Percentiles rank a stretch among this genome's conserved stretches.
phyloP scores from a whole-genome alignment of 768 basidiomycete species.

The Solioccasus polychromus region DNA sequence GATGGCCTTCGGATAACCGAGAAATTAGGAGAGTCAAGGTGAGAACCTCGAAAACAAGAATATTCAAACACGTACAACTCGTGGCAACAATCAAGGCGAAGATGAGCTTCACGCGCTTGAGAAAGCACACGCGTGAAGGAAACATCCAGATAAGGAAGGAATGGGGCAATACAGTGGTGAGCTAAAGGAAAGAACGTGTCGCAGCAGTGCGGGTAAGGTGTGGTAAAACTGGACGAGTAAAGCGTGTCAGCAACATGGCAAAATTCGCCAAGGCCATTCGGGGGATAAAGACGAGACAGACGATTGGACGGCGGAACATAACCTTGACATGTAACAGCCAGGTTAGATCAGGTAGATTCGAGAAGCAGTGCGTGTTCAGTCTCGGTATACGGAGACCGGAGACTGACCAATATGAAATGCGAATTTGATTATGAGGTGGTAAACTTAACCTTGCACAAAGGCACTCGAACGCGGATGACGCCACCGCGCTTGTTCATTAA shows the following conservation, averaged over 20 bases:
- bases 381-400: conserved; percentile 34
- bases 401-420: conserved; percentile 34
- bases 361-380: conserved; percentile 27
- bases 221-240: conserved; percentile 32
- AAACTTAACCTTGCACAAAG: conserved; percentile 37
- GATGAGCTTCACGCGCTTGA: conserved; percentile 29
- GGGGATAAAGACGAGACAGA: conserved; percentile 46
- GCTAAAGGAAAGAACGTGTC: conserved; percentile 57
- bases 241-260: conserved; percentile 68
- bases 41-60: conserved; percentile 29
- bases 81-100: conserved; percentile 23
- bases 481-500: conserved; percentile 32
- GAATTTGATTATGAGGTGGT: conserved; percentile 42
- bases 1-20: conserved; percentile 27
- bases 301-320: conserved; percentile 33
- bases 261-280: conserved; percentile 42
- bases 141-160: conserved; percentile 56
- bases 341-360: conserved; percentile 27
- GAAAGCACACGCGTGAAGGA: conserved; percentile 35
- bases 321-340: conserved; percentile 17
- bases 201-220: conserved; percentile 63
- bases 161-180: conserved; percentile 49
- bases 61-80: conserved; percentile 32
- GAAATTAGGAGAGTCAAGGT: conserved; percentile 14
- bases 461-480: conserved; percentile 30